Percentiles rank a stretch among this genome's conserved stretches.
Evolutionary conservation across 345 rosid genomes (phyloP).

Genomic region (Salix koriyanagi): DNA sequence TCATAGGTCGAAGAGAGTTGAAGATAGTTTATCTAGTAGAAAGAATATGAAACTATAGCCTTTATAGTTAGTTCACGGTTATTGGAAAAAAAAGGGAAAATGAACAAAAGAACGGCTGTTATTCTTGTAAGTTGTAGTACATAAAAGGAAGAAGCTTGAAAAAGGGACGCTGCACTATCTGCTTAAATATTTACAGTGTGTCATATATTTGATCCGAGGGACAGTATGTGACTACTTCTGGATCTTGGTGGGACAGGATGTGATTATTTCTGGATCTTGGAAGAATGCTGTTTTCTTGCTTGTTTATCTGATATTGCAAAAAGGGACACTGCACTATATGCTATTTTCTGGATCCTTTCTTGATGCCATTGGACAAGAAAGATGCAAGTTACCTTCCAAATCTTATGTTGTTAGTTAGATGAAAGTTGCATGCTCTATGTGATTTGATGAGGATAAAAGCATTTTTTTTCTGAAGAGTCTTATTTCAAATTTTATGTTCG

Average conservation of each 20-base stretch:
- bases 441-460: neutral
- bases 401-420: slow-evolving; percentile 14
- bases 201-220: neutral
- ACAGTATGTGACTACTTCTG: neutral
- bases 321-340: neutral
- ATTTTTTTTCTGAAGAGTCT: neutral
- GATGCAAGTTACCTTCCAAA: slow-evolving; percentile 58
- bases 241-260: neutral
- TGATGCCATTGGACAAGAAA: slow-evolving; percentile 80
- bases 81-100: no score
- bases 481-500: neutral
- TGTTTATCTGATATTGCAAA: slow-evolving; percentile 6
- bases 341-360: slow-evolving; percentile 80
- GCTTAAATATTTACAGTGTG: no score
- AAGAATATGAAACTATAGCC: no score
- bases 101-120: no score
- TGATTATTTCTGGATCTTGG: neutral
- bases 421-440: neutral
- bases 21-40: no score
- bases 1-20: no score
- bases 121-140: no score
- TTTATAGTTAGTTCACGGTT: no score
- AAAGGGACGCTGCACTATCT: no score
- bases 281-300: neutral
- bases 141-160: no score